Base-by-base conservation (phyloP, 225 moss, liverwort and hornwort genomes). In the Marchantia paleacea region DNA sequence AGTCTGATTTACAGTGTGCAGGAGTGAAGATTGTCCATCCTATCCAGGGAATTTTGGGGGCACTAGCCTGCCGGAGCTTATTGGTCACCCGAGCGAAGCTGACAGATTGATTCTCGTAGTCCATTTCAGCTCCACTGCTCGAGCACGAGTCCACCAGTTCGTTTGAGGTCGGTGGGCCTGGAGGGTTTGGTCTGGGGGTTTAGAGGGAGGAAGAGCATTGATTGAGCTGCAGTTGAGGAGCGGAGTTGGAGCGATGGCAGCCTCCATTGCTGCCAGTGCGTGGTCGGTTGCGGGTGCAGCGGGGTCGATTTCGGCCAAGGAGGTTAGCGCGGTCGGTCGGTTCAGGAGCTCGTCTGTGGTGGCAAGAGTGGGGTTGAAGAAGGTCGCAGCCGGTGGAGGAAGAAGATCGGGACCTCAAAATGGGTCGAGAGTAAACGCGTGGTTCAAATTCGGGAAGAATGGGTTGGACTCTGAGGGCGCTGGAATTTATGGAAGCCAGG, bases 381-480 rank as follows among this genome's bases (percentile, higher is more conserved):
- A 22, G 47, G 25, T 48, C 18, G 8, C 14, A 15, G 57, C 57
- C 1, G 57, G 57, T 13, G 57, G 57, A 57, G 49, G 47, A n/a
- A 61, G 61, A n/a, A 48, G 60, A 7, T 51, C 50, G 11, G 75
- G 75, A 22, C 75, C 58, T 12, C 60, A 47, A 39, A 78, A 78
- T 67, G 78, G 78, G n/a, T 65, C 50, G 54, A 66, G 53, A 55
- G 12, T 79, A 28, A 69, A 79, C 67, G 79, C 79, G 29, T 87
- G 87, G 87, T 88, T 90, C 64, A 87, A 81, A 80, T 90, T 90
- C 26, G 87, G 87, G 12, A 82, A 73, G 29, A 85, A 79, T 72
- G 90, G 90, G 26, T 28, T 90, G 63, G 90, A 90, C 75, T 87
- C 90, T 7, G 84, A 90, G 80, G 85, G 90, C 9, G 87, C 90